Evolutionary conservation across 805 yeast species (phyloP).

Genomic region (Grigorovia yakushimaensis): DNA sequence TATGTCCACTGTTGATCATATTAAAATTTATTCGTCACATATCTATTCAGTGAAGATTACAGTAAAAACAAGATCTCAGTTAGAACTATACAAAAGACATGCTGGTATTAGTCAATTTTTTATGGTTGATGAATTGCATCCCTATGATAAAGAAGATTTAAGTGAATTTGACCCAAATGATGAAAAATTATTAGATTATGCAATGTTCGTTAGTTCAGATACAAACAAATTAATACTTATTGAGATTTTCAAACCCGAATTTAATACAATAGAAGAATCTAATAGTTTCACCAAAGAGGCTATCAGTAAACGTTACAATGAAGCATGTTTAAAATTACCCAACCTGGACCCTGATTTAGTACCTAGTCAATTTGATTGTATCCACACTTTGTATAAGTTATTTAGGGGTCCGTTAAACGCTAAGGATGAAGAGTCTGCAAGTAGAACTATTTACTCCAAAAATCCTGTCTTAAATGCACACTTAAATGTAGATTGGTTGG

Average conservation of each 20-base stretch:
- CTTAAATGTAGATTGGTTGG: constrained; percentile 45
- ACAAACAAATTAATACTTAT: constrained; percentile 43
- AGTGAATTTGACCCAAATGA: constrained; percentile 10
- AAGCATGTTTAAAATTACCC: constrained; percentile 24
- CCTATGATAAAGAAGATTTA: constrained; percentile 25
- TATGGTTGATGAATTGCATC: constrained; percentile 24
- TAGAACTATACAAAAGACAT: constrained; percentile 23
- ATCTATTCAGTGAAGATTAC: constrained; percentile 31
- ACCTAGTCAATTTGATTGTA: constrained; percentile 51
- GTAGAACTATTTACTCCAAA: constrained; percentile 46
- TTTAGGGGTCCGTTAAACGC: constrained; percentile 54
- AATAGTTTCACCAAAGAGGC: constrained; percentile 37
- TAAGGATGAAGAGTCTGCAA: constrained; percentile 34
- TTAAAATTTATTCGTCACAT: constrained; percentile 7
- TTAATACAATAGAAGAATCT: constrained; percentile 36
- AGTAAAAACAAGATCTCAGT: constrained; percentile 22
- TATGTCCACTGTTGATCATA: constrained; percentile 9
- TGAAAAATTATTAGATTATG: constrained; percentile 37
- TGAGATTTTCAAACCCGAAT: constrained; percentile 43
- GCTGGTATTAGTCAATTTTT: constrained; percentile 29
- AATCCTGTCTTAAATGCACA: constrained; percentile 46
- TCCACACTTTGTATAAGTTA: constrained; percentile 51
- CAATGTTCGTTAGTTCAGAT: constrained; percentile 36
- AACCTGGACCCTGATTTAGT: constrained; percentile 17
- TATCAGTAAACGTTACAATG: constrained; percentile 43